Conservation (phyloP, 306 rosid species). For the Mimosa pudica region DNA sequence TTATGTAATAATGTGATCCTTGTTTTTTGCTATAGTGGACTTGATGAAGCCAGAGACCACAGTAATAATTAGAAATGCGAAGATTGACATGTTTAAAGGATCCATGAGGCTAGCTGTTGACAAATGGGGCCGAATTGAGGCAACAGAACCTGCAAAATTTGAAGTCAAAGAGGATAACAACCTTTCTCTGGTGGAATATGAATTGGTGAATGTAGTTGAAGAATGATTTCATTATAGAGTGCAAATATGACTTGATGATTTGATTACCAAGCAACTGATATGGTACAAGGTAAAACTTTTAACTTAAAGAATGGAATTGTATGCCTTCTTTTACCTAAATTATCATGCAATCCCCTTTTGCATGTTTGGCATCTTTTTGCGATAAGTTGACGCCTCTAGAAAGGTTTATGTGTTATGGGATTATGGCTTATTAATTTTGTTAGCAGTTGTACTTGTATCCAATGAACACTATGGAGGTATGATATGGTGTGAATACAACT, state of each 20-base stretch:
- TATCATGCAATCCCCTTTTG: slow-evolving; percentile 32
- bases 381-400: slow-evolving; percentile 30
- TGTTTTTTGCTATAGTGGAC: slow-evolving; percentile 42
- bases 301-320: slow-evolving; percentile 31
- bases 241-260: slow-evolving; percentile 26
- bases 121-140: slow-evolving; percentile 46
- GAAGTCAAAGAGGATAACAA: slow-evolving; percentile 54
- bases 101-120: slow-evolving; percentile 47
- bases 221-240: slow-evolving; percentile 34
- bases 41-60: slow-evolving; percentile 48
- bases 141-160: slow-evolving; percentile 47
- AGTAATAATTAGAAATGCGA: slow-evolving; percentile 52
- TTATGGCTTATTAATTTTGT: slow-evolving; percentile 31
- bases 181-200: slow-evolving; percentile 52
- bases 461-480: slow-evolving; percentile 30
- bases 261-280: slow-evolving; percentile 12
- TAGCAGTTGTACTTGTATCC: slow-evolving; percentile 38
- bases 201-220: slow-evolving; percentile 49
- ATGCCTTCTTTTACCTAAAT: slow-evolving; percentile 31
- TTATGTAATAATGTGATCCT: not conserved
- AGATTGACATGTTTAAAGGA: slow-evolving; percentile 52
- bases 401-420: slow-evolving; percentile 16
- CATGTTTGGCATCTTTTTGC: slow-evolving; percentile 39
- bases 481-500: slow-evolving; percentile 26
- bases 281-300: slow-evolving; percentile 18